phyloP scores from a whole-genome alignment of 768 basidiomycete species.

The Clathrus columnatus region DNA sequence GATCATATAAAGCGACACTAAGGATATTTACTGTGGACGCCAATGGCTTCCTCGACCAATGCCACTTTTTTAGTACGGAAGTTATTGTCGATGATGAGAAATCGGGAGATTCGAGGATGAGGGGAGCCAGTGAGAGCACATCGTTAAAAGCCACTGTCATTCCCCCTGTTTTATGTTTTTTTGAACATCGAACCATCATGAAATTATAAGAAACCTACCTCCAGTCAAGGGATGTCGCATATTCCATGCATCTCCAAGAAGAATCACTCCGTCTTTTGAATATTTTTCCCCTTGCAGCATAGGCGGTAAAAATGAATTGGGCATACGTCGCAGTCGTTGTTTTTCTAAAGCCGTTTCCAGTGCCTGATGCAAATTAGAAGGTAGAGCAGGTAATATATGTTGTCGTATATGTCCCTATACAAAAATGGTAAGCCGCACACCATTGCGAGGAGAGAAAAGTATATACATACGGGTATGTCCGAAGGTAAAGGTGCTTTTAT shows the following conservation, averaged over 20 bases:
- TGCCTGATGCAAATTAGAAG: constrained; percentile 55
- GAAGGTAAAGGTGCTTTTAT: constrained; percentile 76
- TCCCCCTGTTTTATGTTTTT: constrained; percentile 42
- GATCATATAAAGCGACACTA: constrained; percentile 85
- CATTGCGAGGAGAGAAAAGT: neutral
- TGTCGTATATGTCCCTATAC: constrained; percentile 58
- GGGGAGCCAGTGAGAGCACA: constrained; percentile 59
- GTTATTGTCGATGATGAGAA: constrained; percentile 26
- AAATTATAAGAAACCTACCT: constrained; percentile 15
- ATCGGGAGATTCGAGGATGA: constrained; percentile 41
- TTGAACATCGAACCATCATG: neutral
- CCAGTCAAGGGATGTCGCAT: constrained; percentile 99
- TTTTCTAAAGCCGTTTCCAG: constrained; percentile 63
- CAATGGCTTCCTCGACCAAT: constrained; percentile 79
- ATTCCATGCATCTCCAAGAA: constrained; percentile 95
- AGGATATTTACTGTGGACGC: constrained; percentile 86
- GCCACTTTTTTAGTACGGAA: constrained; percentile 57
- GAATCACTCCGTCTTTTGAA: constrained; percentile 60
- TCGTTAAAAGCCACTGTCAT: constrained; percentile 96
- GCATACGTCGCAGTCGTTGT: constrained; percentile 83
- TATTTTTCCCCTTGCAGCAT: constrained; percentile 30
- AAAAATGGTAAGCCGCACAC: neutral
- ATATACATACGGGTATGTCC: constrained; percentile 57
- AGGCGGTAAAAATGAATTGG: constrained; percentile 92
- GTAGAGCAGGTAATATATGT: constrained; percentile 76